These are phyloP conservation scores for Anthracocystis walkeri DNA, from an alignment of 1,284 basidiomycete species.

Conservation along the genomic window DNA sequence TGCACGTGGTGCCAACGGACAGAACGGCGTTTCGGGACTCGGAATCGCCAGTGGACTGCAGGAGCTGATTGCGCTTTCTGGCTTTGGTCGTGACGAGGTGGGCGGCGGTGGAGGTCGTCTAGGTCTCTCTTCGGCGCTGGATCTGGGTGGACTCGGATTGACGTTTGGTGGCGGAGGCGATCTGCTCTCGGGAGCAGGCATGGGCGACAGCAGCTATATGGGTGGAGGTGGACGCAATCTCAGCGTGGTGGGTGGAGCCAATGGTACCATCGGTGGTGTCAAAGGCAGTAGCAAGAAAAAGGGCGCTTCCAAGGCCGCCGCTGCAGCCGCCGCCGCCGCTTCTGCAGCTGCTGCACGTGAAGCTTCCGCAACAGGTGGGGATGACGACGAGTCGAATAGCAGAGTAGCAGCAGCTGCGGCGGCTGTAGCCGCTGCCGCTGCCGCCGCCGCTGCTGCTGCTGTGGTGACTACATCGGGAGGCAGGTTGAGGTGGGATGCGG, in stretches of 20 bases:
- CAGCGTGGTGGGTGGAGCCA: slow-evolving; percentile 32
- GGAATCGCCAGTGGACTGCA: slow-evolving; percentile 51
- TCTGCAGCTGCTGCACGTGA: slow-evolving; percentile 48
- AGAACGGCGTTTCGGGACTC: slow-evolving; percentile 5
- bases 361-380: slow-evolving; percentile 41
- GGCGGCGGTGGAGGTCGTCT: slow-evolving; percentile 21
- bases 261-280: slow-evolving; percentile 38
- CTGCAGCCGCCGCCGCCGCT: slow-evolving; percentile 41
- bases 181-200: slow-evolving; percentile 48
- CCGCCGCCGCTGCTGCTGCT: slow-evolving; percentile 42
- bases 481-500: slow-evolving; percentile 64
- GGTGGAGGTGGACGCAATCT: slow-evolving; percentile 40
- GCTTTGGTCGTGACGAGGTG: slow-evolving; percentile 48
- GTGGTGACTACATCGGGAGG: slow-evolving; percentile 58
- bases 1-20: slow-evolving; percentile 24
- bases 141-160: slow-evolving; percentile 45
- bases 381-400: slow-evolving; percentile 54
- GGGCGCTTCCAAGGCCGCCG: slow-evolving; percentile 37
- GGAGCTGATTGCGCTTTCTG: slow-evolving; percentile 54
- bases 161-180: slow-evolving; percentile 50
- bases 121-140: slow-evolving; percentile 30
- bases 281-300: slow-evolving; percentile 52
- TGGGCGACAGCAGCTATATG: slow-evolving; percentile 62
- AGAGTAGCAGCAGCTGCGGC: slow-evolving; percentile 45
- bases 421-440: slow-evolving; percentile 42